Evolutionary conservation across 106 monocot species (phyloP).

Genomic region (Platanthera zijinensis): DNA sequence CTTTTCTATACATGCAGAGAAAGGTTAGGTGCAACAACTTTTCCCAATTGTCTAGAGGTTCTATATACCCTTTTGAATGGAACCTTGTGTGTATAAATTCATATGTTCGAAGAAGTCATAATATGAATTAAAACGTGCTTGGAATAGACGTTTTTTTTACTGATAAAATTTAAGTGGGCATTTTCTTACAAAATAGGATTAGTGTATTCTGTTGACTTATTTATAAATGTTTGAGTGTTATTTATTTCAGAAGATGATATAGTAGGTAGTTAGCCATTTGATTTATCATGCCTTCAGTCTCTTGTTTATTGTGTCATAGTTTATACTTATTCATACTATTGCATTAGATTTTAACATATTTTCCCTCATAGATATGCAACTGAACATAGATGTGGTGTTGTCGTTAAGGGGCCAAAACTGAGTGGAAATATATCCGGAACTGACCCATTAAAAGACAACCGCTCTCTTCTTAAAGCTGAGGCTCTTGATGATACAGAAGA

Average conservation of each 20-base stretch:
- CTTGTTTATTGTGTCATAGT: not conserved
- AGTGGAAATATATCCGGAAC: slow-evolving; percentile 99
- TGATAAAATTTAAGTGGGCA: not conserved
- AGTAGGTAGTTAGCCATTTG: not conserved
- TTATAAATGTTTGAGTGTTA: not conserved
- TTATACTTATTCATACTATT: not conserved
- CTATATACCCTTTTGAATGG: not conserved
- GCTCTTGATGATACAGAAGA: slow-evolving; percentile 83
- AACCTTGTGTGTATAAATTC: not conserved
- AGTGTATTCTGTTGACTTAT: not conserved
- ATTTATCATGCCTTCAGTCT: not conserved
- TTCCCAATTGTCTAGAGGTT: too few relatives aligned
- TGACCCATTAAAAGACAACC: slow-evolving; percentile 94
- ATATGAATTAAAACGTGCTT: not conserved
- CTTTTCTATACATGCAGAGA: too few relatives aligned
- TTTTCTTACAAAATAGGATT: not conserved
- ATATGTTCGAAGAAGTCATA: not conserved
- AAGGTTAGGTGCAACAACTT: too few relatives aligned
- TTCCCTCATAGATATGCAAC: slow-evolving; percentile 76
- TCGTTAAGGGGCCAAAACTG: slow-evolving; percentile 92
- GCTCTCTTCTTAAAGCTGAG: slow-evolving; percentile 79
- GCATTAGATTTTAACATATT: not conserved
- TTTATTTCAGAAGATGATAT: not conserved
- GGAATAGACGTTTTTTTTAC: not conserved
- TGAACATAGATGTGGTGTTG: slow-evolving; percentile 97